Evolutionary conservation across 139 green algal genomes (phyloP).

Genomic region (Closterium sp.): DNA sequence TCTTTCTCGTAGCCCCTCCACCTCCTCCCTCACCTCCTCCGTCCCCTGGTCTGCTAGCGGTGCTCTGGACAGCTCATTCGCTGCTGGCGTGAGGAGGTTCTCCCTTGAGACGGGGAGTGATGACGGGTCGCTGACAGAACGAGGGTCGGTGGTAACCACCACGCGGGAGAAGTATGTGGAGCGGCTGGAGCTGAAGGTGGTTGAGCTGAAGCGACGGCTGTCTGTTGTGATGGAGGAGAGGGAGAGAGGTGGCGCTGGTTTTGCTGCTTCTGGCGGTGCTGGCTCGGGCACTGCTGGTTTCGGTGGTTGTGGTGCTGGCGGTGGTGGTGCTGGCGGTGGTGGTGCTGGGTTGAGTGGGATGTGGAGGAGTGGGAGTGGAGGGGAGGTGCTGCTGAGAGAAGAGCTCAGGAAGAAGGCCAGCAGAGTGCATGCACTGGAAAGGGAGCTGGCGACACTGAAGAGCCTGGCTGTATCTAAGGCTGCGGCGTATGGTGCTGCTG

Average conservation of each 20-base stretch:
- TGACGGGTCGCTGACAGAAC: background rate
- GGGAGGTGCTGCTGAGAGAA: background rate
- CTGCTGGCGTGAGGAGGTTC: background rate
- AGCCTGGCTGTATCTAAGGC: background rate
- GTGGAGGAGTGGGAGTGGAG: background rate
- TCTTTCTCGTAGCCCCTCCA: background rate
- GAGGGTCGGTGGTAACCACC: background rate
- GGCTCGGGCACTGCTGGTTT: background rate
- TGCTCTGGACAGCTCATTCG: background rate
- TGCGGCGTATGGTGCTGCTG: constrained; percentile 1
- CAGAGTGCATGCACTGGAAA: constrained; percentile 8
- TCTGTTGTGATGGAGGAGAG: constrained; percentile 8
- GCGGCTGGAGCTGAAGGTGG: constrained; percentile 15
- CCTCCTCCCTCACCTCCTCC: background rate
- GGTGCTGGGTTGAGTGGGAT: background rate
- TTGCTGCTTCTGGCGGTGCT: background rate
- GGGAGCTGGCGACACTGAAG: background rate
- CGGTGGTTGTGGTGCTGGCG: no score
- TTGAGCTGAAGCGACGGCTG: constrained; percentile 11
- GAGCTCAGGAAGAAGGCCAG: constrained; percentile 5
- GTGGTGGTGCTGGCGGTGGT: background rate
- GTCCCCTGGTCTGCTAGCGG: background rate
- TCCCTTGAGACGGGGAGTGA: background rate
- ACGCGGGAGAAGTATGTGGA: constrained; percentile 34
- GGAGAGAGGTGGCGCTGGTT: background rate